Evolutionary conservation across 2,329 filamentous ascomycete species (phyloP).

Genomic region (Fusarium cyanostomum): DNA sequence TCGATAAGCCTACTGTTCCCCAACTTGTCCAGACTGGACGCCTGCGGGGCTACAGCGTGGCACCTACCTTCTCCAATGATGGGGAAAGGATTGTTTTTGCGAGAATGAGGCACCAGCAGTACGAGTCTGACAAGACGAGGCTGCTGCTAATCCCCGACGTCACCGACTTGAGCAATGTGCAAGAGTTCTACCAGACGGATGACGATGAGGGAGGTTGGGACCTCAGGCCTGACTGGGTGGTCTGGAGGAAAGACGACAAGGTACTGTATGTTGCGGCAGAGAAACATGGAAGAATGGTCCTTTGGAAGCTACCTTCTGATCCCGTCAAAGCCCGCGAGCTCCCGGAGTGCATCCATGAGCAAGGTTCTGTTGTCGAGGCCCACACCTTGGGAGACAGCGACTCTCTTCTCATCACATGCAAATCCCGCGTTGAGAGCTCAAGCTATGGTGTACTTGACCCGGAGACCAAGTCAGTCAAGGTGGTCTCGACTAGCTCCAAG

Average conservation of each 20-base stretch:
- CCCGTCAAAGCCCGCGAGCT: slow-evolving; percentile 58
- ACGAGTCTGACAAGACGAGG: slow-evolving; percentile 79
- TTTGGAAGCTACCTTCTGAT: slow-evolving; percentile 70
- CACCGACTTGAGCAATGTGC: slow-evolving; percentile 63
- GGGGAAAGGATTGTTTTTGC: slow-evolving; percentile 78
- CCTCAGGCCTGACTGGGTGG: slow-evolving; percentile 62
- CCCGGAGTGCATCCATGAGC: slow-evolving; percentile 60
- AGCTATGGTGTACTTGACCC: slow-evolving; percentile 70
- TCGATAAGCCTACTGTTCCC: slow-evolving; percentile 61
- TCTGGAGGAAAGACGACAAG: slow-evolving; percentile 67
- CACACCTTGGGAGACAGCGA: slow-evolving; percentile 59
- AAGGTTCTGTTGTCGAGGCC: slow-evolving; percentile 65
- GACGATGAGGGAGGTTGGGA: slow-evolving; percentile 74
- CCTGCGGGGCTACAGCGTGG: slow-evolving; percentile 70
- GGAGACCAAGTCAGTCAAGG: slow-evolving; percentile 45
- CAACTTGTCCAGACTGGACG: slow-evolving; percentile 63
- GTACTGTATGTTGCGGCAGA: slow-evolving; percentile 80
- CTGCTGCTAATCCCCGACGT: slow-evolving; percentile 73
- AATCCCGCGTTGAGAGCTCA: slow-evolving; percentile 76
- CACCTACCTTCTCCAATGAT: slow-evolving; percentile 78
- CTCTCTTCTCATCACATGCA: slow-evolving; percentile 71
- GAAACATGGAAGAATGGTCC: slow-evolving; percentile 67
- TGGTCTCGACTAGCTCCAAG: slow-evolving; percentile 72
- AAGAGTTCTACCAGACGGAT: slow-evolving; percentile 69
- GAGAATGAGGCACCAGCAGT: slow-evolving; percentile 78